phyloP scores from a whole-genome alignment of 2,329 filamentous ascomycete genomes.

The Colletotrichum tropicale region DNA sequence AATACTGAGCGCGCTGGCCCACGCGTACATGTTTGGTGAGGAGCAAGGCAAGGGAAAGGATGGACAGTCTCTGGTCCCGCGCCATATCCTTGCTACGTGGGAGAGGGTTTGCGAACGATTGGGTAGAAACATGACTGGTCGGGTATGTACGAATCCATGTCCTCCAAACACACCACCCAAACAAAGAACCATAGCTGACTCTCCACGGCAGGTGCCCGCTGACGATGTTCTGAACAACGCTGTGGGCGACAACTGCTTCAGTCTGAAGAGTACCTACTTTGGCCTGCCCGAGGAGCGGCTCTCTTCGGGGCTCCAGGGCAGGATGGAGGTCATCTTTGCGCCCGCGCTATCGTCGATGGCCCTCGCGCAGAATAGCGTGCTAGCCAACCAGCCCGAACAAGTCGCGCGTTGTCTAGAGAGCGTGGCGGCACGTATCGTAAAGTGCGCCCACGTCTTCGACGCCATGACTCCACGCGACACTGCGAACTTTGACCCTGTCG shows the following conservation, averaged over 20 bases:
- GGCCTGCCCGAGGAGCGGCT: conserved; percentile 11
- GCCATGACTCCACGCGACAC: conserved; percentile 13
- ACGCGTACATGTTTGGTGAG: conserved; percentile 13
- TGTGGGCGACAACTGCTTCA: background rate
- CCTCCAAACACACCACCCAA: background rate
- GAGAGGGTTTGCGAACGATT: background rate
- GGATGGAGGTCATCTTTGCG: conserved; percentile 5
- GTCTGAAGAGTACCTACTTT: conserved; percentile 4
- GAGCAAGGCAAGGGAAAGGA: background rate
- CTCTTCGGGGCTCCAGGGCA: conserved; percentile 9
- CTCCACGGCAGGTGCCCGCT: background rate
- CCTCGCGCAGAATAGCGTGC: conserved; percentile 1
- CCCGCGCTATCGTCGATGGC: conserved; percentile 11
- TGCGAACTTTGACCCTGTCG: conserved; percentile 3
- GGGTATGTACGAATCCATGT: background rate
- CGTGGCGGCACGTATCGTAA: background rate
- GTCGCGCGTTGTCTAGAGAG: conserved; percentile 6
- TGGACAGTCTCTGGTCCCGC: background rate
- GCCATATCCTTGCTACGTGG: background rate
- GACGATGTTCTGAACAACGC: conserved; percentile 17
- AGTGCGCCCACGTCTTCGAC: conserved; percentile 7
- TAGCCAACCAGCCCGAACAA: conserved; percentile 3
- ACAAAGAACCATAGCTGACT: background rate
- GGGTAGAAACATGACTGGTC: conserved; percentile 2
- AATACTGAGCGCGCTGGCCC: conserved; percentile 6